Percentiles rank a stretch among this genome's conserved stretches.
Evolutionary conservation across 139 green algal species (phyloP).

Genomic region (Trebouxia sp.): DNA sequence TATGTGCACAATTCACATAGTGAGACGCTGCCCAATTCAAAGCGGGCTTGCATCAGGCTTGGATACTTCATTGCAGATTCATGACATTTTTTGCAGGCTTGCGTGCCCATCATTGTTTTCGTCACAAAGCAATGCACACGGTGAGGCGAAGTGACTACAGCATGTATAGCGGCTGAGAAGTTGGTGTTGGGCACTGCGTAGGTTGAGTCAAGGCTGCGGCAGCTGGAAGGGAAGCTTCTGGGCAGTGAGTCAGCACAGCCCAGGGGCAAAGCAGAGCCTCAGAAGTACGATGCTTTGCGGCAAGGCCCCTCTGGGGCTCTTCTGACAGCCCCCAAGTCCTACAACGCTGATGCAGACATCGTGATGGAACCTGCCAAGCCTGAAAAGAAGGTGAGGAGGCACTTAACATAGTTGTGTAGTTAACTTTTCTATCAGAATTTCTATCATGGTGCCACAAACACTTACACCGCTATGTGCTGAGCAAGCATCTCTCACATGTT

Average conservation of each 20-base stretch:
- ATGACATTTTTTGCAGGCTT: too few species aligned
- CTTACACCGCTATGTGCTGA: neutral
- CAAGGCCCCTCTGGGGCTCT: slow-evolving; percentile 52
- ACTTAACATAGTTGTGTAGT: too few species aligned
- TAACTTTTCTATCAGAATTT: too few species aligned
- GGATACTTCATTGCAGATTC: too few species aligned
- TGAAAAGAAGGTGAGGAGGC: slow-evolving; percentile 42
- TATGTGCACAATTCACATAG: too few species aligned
- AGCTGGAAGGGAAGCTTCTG: slow-evolving; percentile 86
- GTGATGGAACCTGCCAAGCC: slow-evolving; percentile 44
- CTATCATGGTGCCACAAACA: too few species aligned
- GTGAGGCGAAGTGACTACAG: too few species aligned
- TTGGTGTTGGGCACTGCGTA: slow-evolving; percentile 36
- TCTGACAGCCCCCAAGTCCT: slow-evolving; percentile 63
- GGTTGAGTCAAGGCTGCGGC: slow-evolving; percentile 90
- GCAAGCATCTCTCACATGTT: neutral
- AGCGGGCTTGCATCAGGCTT: too few species aligned
- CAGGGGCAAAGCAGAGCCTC: slow-evolving; percentile 49
- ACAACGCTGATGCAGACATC: slow-evolving; percentile 84
- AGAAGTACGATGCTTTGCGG: slow-evolving; percentile 72
- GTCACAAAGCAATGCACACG: too few species aligned
- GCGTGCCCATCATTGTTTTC: too few species aligned
- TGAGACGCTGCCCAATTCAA: too few species aligned
- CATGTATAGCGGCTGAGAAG: too few species aligned
- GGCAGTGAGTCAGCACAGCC: slow-evolving; percentile 58